These are phyloP conservation scores for Rossbeevera mucosa DNA, from an alignment of 768 basidiomycete genomes.

Conservation along the genomic window DNA sequence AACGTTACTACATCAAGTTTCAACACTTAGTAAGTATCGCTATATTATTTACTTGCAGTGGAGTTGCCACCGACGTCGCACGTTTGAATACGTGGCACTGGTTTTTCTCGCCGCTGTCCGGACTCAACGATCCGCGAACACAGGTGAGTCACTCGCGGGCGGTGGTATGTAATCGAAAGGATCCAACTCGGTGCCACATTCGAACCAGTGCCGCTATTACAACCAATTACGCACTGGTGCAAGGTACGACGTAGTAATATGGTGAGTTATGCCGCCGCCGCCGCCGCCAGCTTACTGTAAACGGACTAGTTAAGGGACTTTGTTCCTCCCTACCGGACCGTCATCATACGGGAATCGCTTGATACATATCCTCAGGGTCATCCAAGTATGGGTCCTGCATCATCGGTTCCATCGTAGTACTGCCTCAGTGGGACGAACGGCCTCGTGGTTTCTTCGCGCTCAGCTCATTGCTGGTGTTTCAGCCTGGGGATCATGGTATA, in stretches of 20 bases:
- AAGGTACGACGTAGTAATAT: not conserved
- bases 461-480: not conserved
- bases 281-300: not conserved
- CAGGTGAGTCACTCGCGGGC: not conserved
- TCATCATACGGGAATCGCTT: not conserved
- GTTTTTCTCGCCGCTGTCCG: not conserved
- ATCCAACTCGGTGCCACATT: not conserved
- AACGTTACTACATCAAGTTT: not conserved
- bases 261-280: not conserved
- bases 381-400: not conserved
- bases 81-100: not conserved
- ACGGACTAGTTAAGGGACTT: not conserved
- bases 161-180: too few relatives aligned
- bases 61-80: not conserved
- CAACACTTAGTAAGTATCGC: too few relatives aligned
- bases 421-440: not conserved
- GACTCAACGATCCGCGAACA: not conserved
- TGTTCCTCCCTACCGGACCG: too few relatives aligned
- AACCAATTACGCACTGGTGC: not conserved
- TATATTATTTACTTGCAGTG: not conserved
- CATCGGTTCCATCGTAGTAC: not conserved
- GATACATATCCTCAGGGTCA: not conserved
- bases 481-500: not conserved
- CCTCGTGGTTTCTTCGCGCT: not conserved
- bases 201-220: not conserved